Evolutionary conservation across 1,284 basidiomycete genomes (phyloP).

Genomic region (Rhodotorula sp.): DNA sequence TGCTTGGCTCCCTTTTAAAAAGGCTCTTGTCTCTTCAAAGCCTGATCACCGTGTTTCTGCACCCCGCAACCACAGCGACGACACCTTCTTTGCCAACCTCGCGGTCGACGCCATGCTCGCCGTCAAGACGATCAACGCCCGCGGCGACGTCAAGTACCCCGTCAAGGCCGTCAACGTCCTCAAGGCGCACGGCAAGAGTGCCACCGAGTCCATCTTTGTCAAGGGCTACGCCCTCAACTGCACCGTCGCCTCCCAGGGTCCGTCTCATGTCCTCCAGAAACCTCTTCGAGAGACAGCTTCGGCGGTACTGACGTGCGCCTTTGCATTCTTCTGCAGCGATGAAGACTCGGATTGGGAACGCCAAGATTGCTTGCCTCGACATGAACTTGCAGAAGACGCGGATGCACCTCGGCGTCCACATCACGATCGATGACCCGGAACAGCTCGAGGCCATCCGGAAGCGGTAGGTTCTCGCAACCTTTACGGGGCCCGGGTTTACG

Average conservation of each 20-base stretch:
- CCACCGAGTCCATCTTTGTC: conserved; percentile 90
- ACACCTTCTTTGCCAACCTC: conserved; percentile 97
- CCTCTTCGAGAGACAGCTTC: background rate
- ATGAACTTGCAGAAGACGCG: conserved; percentile 97
- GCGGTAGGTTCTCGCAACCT: conserved; percentile 58
- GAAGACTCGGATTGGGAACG: conserved; percentile 90
- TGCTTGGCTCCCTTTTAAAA: conserved; percentile 32
- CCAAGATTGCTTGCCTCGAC: conserved; percentile 98
- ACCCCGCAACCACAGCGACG: conserved; percentile 63
- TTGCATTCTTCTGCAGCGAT: conserved; percentile 64
- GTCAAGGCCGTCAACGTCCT: conserved; percentile 99
- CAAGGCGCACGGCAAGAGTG: conserved; percentile 96
- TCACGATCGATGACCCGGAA: conserved; percentile 94
- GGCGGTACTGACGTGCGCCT: background rate
- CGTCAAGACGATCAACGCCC: conserved; percentile 89
- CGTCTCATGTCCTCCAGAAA: background rate
- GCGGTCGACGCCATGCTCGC: conserved; percentile 99
- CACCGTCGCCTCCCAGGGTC: conserved; percentile 96
- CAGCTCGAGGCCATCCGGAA: conserved; percentile 96
- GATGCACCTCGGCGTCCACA: conserved; percentile 99
- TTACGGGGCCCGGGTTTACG: background rate
- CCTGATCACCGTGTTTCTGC: too few relatives aligned
- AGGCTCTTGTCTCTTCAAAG: too few relatives aligned
- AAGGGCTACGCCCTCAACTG: conserved; percentile 98
- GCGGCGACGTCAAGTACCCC: conserved; percentile 97